These are phyloP conservation scores for Astrothelium macrocarpum DNA, from an alignment of 495 filamentous ascomycete genomes.

Conservation along the genomic window DNA sequence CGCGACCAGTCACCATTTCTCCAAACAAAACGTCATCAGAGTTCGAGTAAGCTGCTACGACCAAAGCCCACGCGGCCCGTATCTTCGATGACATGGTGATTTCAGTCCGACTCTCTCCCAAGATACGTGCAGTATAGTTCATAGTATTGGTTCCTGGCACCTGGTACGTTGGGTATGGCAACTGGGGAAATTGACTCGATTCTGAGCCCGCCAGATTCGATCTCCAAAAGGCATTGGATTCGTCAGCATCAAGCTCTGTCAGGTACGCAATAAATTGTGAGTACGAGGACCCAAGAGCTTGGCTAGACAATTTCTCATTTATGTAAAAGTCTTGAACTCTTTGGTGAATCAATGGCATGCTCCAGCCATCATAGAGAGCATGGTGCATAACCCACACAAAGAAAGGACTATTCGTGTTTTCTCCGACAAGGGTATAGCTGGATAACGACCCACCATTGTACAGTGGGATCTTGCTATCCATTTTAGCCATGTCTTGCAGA, in stretches of 20 bases:
- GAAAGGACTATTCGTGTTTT: conserved; percentile 8
- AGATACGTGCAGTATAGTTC: not conserved
- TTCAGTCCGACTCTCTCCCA: not conserved
- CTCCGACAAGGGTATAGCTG: conserved; percentile 16
- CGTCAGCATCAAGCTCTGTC: conserved; percentile 5
- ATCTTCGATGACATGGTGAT: conserved; percentile 39
- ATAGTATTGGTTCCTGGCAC: conserved; percentile 4
- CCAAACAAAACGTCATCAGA: conserved; percentile 61
- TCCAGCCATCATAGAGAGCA: conserved; percentile 62
- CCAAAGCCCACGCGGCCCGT: conserved; percentile 58
- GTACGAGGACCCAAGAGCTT: conserved; percentile 22
- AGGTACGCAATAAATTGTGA: conserved; percentile 21
- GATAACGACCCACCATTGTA: conserved; percentile 33
- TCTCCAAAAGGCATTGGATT: conserved; percentile 46
- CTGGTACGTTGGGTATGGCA: conserved; percentile 34
- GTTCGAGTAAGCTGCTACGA: conserved; percentile 63
- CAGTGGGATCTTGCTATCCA: conserved; percentile 12
- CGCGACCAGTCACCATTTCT: conserved; percentile 49
- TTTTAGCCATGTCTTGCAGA: conserved; percentile 9
- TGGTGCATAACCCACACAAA: conserved; percentile 47
- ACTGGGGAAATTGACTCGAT: conserved; percentile 38
- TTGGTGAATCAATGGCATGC: conserved; percentile 50
- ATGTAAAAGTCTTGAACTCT: conserved; percentile 11
- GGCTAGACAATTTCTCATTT: conserved; percentile 33
- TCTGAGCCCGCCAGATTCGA: conserved; percentile 49